phyloP scores from a whole-genome alignment of 2,329 filamentous ascomycete genomes.

The Talaromyces sp. region DNA sequence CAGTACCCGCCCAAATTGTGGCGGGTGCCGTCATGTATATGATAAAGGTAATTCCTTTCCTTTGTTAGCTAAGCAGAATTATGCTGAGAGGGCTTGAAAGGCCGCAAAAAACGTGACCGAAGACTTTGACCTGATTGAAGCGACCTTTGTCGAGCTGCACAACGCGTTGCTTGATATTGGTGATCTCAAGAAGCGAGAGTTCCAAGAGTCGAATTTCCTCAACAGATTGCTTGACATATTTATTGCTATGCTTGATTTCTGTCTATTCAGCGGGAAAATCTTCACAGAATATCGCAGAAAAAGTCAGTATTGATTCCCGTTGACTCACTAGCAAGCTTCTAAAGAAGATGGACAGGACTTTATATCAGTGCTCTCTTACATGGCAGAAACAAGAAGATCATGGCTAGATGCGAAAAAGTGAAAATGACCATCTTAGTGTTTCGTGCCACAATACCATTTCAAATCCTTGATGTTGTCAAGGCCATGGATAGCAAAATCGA shows the following conservation, averaged over 20 bases:
- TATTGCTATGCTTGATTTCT: conserved; percentile 8
- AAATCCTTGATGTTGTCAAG: conserved; percentile 5
- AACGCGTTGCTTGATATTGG: conserved; percentile 7
- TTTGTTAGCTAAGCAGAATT: neutral
- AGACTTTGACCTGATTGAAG: conserved; percentile 5
- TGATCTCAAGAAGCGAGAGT: conserved; percentile 2
- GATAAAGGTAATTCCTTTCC: conserved; percentile 1
- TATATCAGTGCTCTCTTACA: neutral
- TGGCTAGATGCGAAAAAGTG: conserved; percentile 7
- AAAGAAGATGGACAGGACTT: neutral
- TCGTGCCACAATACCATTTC: conserved; percentile 8
- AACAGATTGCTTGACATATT: conserved; percentile 8
- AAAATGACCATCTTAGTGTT: conserved; percentile 10
- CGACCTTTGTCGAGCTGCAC: conserved; percentile 5
- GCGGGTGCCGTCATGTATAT: neutral
- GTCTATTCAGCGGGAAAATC: neutral
- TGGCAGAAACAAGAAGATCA: conserved; percentile 10
- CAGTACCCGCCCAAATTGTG: neutral
- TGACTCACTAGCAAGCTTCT: neutral
- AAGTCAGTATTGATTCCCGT: neutral
- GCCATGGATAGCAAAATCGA: conserved; percentile 6
- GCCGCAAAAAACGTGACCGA: conserved; percentile 5
- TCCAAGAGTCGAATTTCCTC: conserved; percentile 7
- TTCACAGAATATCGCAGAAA: conserved; percentile 6
- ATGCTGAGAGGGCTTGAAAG: neutral